Evolutionary conservation across 169 alveolate species (phyloP).

Genomic region (Cryptosporidium ubiquitum): DNA sequence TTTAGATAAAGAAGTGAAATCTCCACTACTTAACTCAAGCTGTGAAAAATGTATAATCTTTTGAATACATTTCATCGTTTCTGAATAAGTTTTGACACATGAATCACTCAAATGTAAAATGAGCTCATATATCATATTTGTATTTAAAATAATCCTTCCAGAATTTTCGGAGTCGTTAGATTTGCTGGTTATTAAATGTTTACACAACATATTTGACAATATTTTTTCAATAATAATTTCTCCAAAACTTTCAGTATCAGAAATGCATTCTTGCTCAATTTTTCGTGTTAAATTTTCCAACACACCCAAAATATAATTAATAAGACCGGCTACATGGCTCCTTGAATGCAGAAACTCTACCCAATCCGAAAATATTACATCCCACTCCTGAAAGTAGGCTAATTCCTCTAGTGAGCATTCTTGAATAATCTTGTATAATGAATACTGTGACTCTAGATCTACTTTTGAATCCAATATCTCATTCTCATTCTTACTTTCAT

Average conservation of each 20-base stretch:
- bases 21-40: slow-evolving; percentile 16
- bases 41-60: slow-evolving; percentile 63
- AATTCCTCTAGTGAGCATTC: slow-evolving; percentile 9
- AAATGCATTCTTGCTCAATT: slow-evolving; percentile 38
- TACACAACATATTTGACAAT: slow-evolving; percentile 34
- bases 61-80: slow-evolving; percentile 64
- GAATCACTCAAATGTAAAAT: slow-evolving; percentile 64
- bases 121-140: slow-evolving; percentile 65
- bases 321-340: slow-evolving; percentile 9
- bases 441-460: slow-evolving; percentile 28
- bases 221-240: slow-evolving; percentile 66
- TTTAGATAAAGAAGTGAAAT: background rate
- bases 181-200: slow-evolving; percentile 43
- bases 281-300: slow-evolving; percentile 33
- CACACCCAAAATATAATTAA: slow-evolving; percentile 3
- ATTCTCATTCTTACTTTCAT: background rate
- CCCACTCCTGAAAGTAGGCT: slow-evolving; percentile 65
- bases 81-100: slow-evolving; percentile 52
- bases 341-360: slow-evolving; percentile 44
- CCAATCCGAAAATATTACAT: slow-evolving; percentile 45
- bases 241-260: slow-evolving; percentile 37
- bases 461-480: background rate
- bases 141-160: slow-evolving; percentile 44
- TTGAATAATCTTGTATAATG: slow-evolving; percentile 11
- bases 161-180: slow-evolving; percentile 40